Conservation (phyloP, 441 rosid species). For the Lepidium campestre region DNA sequence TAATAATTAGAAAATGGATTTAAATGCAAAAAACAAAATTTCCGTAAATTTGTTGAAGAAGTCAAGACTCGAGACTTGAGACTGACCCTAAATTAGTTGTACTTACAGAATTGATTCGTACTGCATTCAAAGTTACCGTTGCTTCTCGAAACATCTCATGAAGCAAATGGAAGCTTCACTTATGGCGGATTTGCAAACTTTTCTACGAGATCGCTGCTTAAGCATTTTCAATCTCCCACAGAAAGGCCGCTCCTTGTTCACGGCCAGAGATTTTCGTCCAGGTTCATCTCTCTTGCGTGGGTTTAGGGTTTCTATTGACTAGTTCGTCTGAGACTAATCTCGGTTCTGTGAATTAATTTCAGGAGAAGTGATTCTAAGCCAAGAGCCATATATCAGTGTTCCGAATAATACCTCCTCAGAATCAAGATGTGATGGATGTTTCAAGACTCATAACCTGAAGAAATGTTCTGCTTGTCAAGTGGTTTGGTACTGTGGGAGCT, state of each 20-base stretch:
- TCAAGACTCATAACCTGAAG: slow-evolving; percentile 47
- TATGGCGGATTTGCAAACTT: slow-evolving; percentile 57
- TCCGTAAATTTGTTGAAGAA: neutral
- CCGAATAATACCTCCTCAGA: slow-evolving; percentile 49
- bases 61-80: no score
- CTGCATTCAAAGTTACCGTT: neutral
- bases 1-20: neutral
- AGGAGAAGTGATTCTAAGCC: slow-evolving; percentile 80
- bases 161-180: neutral
- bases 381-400: slow-evolving; percentile 72
- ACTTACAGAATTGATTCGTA: neutral
- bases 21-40: neutral
- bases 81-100: neutral
- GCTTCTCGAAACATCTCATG: neutral
- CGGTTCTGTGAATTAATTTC: neutral
- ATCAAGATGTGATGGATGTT: slow-evolving; percentile 69
- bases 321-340: neutral
- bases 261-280: slow-evolving; percentile 56
- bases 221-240: slow-evolving; percentile 34
- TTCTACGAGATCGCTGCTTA: slow-evolving; percentile 44
- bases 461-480: slow-evolving; percentile 75
- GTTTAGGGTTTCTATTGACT: neutral
- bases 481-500: slow-evolving; percentile 75
- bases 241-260: slow-evolving; percentile 69
- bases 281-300: slow-evolving; percentile 36